Conservation (phyloP, 768 basidiomycete genomes). For the Sarcodon sp. region DNA sequence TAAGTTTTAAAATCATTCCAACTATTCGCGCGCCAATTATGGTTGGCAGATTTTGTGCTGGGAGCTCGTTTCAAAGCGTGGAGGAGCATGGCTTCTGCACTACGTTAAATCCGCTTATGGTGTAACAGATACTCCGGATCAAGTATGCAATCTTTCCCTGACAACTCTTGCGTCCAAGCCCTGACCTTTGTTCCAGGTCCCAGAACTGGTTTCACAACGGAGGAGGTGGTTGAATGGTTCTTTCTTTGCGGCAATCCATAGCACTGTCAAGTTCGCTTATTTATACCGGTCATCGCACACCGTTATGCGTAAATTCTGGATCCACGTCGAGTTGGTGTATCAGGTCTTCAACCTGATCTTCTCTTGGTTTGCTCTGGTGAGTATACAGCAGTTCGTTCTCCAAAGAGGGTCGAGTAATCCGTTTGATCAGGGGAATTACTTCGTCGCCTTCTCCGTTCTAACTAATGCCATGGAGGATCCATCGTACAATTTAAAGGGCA, state of each 20-base stretch:
- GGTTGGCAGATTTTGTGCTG: constrained; percentile 72
- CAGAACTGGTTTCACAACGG: constrained; percentile 90
- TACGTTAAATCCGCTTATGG: constrained; percentile 94
- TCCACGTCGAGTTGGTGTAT: constrained; percentile 90
- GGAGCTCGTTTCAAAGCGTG: constrained; percentile 94
- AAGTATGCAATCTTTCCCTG: constrained; percentile 25
- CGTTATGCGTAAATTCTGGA: constrained; percentile 80
- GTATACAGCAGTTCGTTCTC: constrained; percentile 8
- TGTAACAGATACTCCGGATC: constrained; percentile 88
- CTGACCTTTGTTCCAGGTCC: constrained; percentile 33
- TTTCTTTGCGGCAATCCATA: constrained; percentile 95
- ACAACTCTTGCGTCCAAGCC: not conserved
- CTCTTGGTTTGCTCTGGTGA: constrained; percentile 78
- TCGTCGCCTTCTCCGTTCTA: constrained; percentile 78
- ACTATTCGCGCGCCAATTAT: not conserved
- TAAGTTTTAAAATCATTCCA: constrained; percentile 16
- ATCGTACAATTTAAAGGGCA: constrained; percentile 40
- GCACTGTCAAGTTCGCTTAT: constrained; percentile 87
- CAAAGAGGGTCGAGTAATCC: not conserved
- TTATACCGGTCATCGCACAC: constrained; percentile 85
- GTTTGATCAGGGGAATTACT: constrained; percentile 60
- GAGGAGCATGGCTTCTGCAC: constrained; percentile 83
- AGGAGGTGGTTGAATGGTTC: constrained; percentile 96
- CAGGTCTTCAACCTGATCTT: constrained; percentile 86
- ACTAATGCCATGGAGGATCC: constrained; percentile 61